A percentile compares a stretch with the other conserved stretches of the same genome.
Evolutionary conservation across 345 rosid genomes (phyloP).

Genomic region (Syzygium aqueum): DNA sequence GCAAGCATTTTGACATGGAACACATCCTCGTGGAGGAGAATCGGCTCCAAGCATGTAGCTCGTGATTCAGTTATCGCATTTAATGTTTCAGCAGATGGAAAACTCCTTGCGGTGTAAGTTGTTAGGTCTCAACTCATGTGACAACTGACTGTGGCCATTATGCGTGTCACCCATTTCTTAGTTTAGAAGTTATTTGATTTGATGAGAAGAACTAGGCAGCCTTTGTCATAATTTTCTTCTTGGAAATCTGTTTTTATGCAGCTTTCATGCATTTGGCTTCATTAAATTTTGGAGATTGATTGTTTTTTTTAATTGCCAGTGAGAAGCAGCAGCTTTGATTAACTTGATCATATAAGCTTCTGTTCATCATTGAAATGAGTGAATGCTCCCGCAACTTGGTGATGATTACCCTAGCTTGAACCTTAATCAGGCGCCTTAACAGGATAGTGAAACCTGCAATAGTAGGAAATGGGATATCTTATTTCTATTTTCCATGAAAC

Average conservation of each 20-base stretch:
- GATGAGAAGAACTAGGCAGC: neutral
- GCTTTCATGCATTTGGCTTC: neutral
- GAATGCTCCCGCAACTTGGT: neutral
- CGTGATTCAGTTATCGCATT: conserved; percentile 54
- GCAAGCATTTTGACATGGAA: conserved; percentile 66
- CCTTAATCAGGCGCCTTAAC: neutral
- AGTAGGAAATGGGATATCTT: neutral
- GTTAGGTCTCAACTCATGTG: neutral
- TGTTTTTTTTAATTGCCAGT: neutral
- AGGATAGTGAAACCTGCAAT: neutral
- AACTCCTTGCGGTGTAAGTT: conserved; percentile 63
- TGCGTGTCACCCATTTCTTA: neutral
- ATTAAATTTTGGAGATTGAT: neutral
- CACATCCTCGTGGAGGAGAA: conserved; percentile 60
- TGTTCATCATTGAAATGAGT: neutral
- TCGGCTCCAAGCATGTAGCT: conserved; percentile 36
- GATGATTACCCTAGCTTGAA: neutral
- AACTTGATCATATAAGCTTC: neutral
- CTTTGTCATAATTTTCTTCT: neutral
- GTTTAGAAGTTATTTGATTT: neutral
- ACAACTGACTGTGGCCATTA: neutral
- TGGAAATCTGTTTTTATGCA: neutral
- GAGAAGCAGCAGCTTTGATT: neutral
- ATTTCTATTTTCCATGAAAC: neutral
- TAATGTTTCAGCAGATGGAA: conserved; percentile 78